A percentile compares a stretch with the other conserved stretches of the same genome.
Conservation (phyloP, 192 early-diverging fungal genomes). For the Dimargaris cristalligena region DNA sequence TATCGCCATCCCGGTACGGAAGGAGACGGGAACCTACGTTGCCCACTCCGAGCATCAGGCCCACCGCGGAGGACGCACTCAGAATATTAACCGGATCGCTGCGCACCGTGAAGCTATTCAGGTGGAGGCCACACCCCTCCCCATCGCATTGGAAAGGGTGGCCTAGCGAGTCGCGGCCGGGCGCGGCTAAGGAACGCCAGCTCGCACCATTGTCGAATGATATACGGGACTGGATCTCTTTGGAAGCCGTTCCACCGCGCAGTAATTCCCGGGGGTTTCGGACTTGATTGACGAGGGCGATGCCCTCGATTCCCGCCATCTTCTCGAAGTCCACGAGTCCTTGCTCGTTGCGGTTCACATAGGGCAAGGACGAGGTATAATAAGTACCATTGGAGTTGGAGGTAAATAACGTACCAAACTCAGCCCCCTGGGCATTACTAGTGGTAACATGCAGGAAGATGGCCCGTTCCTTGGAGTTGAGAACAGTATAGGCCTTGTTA, state of each 20-base stretch:
- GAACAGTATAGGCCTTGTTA: constrained; percentile 47
- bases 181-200: constrained; percentile 41
- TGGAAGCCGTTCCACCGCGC: constrained; percentile 28
- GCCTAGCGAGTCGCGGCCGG: constrained; percentile 24
- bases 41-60: constrained; percentile 81
- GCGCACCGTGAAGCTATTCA: constrained; percentile 81
- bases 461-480: constrained; percentile 41
- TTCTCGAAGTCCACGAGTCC: constrained; percentile 90
- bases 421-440: constrained; percentile 28
- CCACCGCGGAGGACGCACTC: constrained; percentile 60
- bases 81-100: constrained; percentile 59
- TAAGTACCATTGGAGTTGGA: constrained; percentile 82
- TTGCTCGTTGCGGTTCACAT: constrained; percentile 53
- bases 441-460: constrained; percentile 52
- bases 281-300: constrained; percentile 68
- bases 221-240: constrained; percentile 47
- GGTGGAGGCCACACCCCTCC: constrained; percentile 45
- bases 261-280: constrained; percentile 42
- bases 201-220: constrained; percentile 69
- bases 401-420: constrained; percentile 75
- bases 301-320: constrained; percentile 66
- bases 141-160: constrained; percentile 25
- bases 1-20: constrained; percentile 52
- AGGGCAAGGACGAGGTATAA: constrained; percentile 47
- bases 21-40: constrained; percentile 61